phyloP scores from a whole-genome alignment of 2,329 filamentous ascomycete species.

The Penicillium oxalicum region DNA sequence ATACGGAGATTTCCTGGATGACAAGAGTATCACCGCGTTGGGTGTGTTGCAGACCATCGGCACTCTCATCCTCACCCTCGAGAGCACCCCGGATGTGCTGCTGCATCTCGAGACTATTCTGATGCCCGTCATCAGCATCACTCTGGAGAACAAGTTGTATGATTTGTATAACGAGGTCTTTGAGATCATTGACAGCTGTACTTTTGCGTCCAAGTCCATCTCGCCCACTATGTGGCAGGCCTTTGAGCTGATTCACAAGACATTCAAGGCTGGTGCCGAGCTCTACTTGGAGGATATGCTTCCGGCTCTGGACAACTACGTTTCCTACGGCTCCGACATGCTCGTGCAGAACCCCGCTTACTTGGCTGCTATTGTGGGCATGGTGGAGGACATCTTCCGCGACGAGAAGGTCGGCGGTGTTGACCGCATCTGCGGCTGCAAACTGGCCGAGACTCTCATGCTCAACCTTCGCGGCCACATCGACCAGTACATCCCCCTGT shows the following conservation, averaged over 20 bases:
- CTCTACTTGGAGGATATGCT: constrained; percentile 99
- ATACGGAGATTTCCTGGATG: constrained; percentile 87
- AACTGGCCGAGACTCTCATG: constrained; percentile 95
- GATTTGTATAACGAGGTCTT: constrained; percentile 98
- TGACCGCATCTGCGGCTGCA: constrained; percentile 94
- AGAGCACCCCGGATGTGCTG: constrained; percentile 93
- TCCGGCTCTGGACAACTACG: constrained; percentile 94
- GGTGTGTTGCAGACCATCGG: constrained; percentile 97
- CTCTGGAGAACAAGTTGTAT: constrained; percentile 95
- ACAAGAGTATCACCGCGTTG: constrained; percentile 96
- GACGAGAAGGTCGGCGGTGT: constrained; percentile 89
- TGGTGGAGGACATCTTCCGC: constrained; percentile 92
- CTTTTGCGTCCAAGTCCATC: constrained; percentile 92
- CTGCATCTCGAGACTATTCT: constrained; percentile 90
- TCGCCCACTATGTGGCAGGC: constrained; percentile 98
- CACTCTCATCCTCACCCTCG: constrained; percentile 89
- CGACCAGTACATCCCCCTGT: constrained; percentile 81
- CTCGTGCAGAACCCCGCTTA: constrained; percentile 80
- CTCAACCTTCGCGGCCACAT: constrained; percentile 83
- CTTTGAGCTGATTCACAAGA: constrained; percentile 92
- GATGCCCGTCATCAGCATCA: constrained; percentile 95
- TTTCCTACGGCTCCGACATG: constrained; percentile 79
- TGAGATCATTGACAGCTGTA: constrained; percentile 98
- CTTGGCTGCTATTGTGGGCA: constrained; percentile 79
- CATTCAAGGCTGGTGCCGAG: constrained; percentile 95